Conservation (phyloP, 305 asterid species). For the Fraxinus dipetala region DNA sequence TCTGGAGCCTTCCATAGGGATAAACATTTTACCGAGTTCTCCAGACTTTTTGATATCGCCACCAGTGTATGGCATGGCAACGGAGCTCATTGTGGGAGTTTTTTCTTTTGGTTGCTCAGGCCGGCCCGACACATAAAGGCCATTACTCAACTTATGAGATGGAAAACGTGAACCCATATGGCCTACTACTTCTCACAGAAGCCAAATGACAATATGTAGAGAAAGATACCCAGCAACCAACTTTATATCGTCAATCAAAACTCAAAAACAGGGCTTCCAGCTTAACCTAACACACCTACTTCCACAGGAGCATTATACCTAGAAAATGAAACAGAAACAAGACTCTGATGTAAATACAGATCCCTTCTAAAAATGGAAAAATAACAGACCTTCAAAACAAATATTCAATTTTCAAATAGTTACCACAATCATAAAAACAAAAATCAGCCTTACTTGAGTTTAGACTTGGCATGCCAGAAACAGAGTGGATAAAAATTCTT, state of each 20-base stretch:
- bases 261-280: slow-evolving; percentile 10
- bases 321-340: slow-evolving; percentile 21
- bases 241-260: background rate
- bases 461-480: slow-evolving; percentile 14
- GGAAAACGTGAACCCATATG: too few species aligned
- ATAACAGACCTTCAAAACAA: background rate
- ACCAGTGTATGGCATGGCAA: too few species aligned
- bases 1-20: too few species aligned
- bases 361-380: background rate
- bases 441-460: slow-evolving; percentile 6
- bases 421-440: background rate
- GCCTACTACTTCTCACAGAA: background rate
- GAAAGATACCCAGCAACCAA: slow-evolving; percentile 7
- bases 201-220: slow-evolving; percentile 26
- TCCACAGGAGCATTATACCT: slow-evolving; percentile 30
- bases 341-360: background rate
- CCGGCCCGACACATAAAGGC: too few species aligned
- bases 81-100: too few species aligned
- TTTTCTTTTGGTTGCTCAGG: too few species aligned
- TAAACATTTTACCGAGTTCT: too few species aligned
- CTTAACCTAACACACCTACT: slow-evolving; percentile 16
- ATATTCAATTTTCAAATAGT: slow-evolving; percentile 4
- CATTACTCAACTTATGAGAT: too few species aligned
- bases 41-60: too few species aligned
- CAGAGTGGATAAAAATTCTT: slow-evolving; percentile 11